Evolutionary conservation across 331 rosid genomes (phyloP).

Genomic region (Dryas integrifolia): DNA sequence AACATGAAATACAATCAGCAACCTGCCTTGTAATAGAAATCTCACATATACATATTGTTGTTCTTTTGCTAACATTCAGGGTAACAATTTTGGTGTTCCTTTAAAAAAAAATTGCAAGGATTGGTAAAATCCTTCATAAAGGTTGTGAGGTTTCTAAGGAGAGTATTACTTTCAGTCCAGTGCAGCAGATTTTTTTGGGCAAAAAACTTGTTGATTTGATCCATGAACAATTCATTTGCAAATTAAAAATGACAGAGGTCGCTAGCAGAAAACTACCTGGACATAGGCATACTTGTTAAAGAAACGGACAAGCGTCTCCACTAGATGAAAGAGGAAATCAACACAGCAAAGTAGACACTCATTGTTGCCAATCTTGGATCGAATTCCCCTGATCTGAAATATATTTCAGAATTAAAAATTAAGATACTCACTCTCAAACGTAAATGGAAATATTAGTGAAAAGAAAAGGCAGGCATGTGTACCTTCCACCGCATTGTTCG

Average conservation of each 20-base stretch:
- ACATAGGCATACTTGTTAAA: conserved; percentile 98
- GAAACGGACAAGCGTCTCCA: conserved; percentile 94
- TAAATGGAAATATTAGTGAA: conserved; percentile 11
- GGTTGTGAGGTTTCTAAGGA: background rate
- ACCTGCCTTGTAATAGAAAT: background rate
- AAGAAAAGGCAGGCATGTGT: conserved; percentile 8
- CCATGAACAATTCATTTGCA: conserved; percentile 3
- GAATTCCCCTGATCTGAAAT: conserved; percentile 80
- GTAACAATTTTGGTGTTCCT: background rate
- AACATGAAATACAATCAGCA: background rate
- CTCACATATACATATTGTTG: background rate
- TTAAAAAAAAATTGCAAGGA: background rate
- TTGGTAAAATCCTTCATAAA: background rate
- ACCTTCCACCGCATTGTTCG: conserved; percentile 96
- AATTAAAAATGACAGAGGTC: conserved; percentile 9
- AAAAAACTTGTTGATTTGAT: background rate
- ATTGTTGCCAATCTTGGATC: conserved; percentile 88
- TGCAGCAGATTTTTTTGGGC: background rate
- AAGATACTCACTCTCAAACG: background rate
- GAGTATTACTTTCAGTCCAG: background rate
- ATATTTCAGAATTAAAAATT: conserved; percentile 3
- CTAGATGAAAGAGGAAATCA: conserved; percentile 92
- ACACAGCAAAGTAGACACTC: conserved; percentile 96
- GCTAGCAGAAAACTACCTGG: conserved; percentile 52
- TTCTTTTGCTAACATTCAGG: background rate